These are phyloP conservation scores for Glycine latifolia DNA, from an alignment of 306 rosid genomes.

Conservation along the genomic window DNA sequence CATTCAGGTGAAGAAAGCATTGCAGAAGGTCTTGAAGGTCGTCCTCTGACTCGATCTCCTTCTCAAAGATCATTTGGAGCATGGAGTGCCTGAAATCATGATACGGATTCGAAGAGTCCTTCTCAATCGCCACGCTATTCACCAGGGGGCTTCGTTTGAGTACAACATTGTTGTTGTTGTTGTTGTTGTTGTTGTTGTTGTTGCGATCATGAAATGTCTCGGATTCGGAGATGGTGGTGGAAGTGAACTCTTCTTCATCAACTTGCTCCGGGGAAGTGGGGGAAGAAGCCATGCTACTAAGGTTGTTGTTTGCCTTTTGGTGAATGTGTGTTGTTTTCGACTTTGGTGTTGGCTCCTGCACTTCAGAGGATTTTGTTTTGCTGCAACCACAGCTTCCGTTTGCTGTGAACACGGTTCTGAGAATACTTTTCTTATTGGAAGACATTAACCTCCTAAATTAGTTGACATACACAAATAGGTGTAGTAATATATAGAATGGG, in stretches of 20 bases:
- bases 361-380: constrained; percentile 48
- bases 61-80: constrained; percentile 77
- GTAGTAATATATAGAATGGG: not conserved
- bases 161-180: not conserved
- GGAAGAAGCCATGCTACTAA: constrained; percentile 48
- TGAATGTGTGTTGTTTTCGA: not conserved
- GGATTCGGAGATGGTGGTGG: constrained; percentile 52
- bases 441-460: constrained; percentile 50
- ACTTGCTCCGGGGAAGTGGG: constrained; percentile 48
- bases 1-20: constrained; percentile 66
- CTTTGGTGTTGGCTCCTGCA: constrained; percentile 56
- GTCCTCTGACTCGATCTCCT: constrained; percentile 55
- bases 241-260: constrained; percentile 50
- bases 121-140: constrained; percentile 63
- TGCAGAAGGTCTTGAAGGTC: constrained; percentile 65
- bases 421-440: constrained; percentile 52
- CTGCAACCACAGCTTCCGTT: constrained; percentile 60
- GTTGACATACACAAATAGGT: not conserved
- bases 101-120: constrained; percentile 64
- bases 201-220: not conserved
- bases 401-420: constrained; percentile 51
- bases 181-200: not conserved
- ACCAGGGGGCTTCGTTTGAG: constrained; percentile 44
- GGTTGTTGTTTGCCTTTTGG: not conserved
- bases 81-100: constrained; percentile 66